Evolutionary conservation across 495 filamentous ascomycete species (phyloP).

Genomic region (Penicillium dipodomyicola): DNA sequence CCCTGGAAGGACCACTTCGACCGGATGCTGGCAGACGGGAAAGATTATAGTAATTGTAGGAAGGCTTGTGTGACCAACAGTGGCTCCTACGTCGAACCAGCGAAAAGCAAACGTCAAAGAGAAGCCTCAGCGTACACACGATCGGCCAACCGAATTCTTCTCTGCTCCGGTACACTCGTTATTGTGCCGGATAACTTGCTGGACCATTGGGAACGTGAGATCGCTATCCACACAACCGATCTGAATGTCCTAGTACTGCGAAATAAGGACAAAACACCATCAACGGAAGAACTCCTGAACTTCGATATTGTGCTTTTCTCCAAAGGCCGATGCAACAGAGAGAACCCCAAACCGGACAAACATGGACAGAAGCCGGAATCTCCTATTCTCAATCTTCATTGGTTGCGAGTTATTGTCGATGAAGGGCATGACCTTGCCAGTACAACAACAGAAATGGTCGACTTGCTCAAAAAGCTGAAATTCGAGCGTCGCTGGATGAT

Average conservation of each 20-base stretch:
- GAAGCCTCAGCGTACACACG: constrained; percentile 41
- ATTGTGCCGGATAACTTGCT: constrained; percentile 53
- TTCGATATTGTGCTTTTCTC: constrained; percentile 83
- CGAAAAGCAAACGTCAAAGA: constrained; percentile 42
- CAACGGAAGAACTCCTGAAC: constrained; percentile 54
- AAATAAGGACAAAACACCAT: constrained; percentile 55
- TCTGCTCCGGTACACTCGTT: constrained; percentile 64
- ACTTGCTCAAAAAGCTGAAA: constrained; percentile 63
- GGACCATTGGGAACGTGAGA: constrained; percentile 58
- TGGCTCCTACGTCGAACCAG: constrained; percentile 54
- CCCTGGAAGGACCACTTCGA: constrained; percentile 67
- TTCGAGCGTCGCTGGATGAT: constrained; percentile 83
- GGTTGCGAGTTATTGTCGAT: constrained; percentile 84
- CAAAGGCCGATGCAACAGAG: constrained; percentile 64
- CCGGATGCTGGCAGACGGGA: constrained; percentile 28
- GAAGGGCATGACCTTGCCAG: constrained; percentile 82
- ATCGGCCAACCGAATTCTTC: constrained; percentile 51
- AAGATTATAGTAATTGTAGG: constrained; percentile 48
- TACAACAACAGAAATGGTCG: constrained; percentile 55
- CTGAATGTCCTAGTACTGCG: constrained; percentile 63
- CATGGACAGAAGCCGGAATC: constrained; percentile 34
- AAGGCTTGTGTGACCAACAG: constrained; percentile 53
- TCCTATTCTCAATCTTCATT: constrained; percentile 68
- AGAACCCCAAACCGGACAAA: constrained; percentile 38
- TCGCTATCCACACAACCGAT: constrained; percentile 64